Conservation (phyloP, 164 flowering plant species). For the Dillenia turbinata region DNA sequence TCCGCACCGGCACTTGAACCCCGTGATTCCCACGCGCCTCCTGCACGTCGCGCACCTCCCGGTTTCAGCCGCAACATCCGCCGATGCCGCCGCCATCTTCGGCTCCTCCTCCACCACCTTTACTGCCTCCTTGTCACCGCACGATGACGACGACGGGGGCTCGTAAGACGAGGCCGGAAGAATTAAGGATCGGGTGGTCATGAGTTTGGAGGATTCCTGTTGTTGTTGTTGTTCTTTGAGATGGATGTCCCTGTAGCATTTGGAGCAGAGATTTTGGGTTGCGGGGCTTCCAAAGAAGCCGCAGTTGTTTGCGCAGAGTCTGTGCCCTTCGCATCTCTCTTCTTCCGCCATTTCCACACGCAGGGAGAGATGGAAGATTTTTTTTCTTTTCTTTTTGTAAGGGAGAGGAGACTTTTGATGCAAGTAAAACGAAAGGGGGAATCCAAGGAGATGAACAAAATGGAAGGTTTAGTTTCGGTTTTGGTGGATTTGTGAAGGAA, state of each 20-base stretch:
- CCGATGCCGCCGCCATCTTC: too few species aligned
- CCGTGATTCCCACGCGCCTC: constrained; percentile 17
- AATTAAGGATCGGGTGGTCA: too few species aligned
- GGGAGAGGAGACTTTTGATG: too few species aligned
- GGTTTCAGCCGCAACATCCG: constrained; percentile 2
- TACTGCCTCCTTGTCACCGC: too few species aligned
- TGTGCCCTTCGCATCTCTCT: constrained; percentile 34
- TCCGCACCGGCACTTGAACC: constrained; percentile 31
- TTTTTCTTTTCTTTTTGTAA: not conserved
- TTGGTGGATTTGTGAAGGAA: too few species aligned
- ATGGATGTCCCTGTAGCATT: constrained; percentile 33
- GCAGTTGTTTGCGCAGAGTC: constrained; percentile 45
- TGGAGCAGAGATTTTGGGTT: constrained; percentile 36
- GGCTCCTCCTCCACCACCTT: not conserved
- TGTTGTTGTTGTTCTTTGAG: constrained; percentile 26
- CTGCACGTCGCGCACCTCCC: constrained; percentile 12
- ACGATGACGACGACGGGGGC: too few species aligned
- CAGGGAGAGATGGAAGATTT: not conserved
- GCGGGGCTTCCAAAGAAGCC: constrained; percentile 52
- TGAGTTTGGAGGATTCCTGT: not conserved
- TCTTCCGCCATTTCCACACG: constrained; percentile 35
- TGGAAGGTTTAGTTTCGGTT: too few species aligned
- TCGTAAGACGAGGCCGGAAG: too few species aligned
- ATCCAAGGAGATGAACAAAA: too few species aligned
- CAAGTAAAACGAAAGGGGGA: too few species aligned